Conservation (phyloP, 805 yeast genomes). For the Candida germanica region DNA sequence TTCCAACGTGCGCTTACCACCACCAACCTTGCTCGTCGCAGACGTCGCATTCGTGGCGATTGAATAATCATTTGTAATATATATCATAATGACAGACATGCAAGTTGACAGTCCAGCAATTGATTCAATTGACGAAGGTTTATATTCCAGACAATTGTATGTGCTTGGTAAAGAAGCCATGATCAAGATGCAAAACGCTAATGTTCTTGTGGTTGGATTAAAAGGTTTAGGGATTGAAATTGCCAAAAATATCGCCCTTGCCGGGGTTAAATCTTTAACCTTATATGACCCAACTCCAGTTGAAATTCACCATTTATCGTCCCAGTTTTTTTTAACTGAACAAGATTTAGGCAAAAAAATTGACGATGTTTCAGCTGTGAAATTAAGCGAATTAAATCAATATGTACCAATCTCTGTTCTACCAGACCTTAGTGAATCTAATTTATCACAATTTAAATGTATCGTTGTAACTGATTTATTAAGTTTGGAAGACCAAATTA, state of each 20-base stretch:
- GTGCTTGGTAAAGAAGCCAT: conserved; percentile 98
- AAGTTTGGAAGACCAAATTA: conserved; percentile 68
- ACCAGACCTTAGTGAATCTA: conserved; percentile 50
- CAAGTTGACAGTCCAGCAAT: conserved; percentile 42
- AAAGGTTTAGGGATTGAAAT: conserved; percentile 94
- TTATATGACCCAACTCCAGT: conserved; percentile 79
- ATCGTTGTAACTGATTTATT: conserved; percentile 73
- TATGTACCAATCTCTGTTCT: conserved; percentile 84
- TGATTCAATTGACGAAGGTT: conserved; percentile 77
- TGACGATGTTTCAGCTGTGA: conserved; percentile 65
- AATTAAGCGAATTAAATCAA: conserved; percentile 77
- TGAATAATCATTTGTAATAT: conserved; percentile 1
- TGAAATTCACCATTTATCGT: conserved; percentile 67
- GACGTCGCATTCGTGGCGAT: conserved; percentile 6
- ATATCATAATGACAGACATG: conserved; percentile 24
- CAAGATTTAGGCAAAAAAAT: conserved; percentile 75
- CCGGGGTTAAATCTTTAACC: conserved; percentile 92
- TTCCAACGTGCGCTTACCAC: too few relatives aligned
- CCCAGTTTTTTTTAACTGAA: conserved; percentile 80
- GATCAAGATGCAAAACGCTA: conserved; percentile 93
- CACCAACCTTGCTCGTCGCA: conserved; percentile 1
- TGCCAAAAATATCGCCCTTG: conserved; percentile 93
- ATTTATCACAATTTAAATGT: conserved; percentile 65
- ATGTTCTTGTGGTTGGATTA: conserved; percentile 86
- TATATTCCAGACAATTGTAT: conserved; percentile 94